These are phyloP conservation scores for Colletotrichum liaoningense DNA, from an alignment of 2,329 filamentous ascomycete species.

Conservation along the genomic window DNA sequence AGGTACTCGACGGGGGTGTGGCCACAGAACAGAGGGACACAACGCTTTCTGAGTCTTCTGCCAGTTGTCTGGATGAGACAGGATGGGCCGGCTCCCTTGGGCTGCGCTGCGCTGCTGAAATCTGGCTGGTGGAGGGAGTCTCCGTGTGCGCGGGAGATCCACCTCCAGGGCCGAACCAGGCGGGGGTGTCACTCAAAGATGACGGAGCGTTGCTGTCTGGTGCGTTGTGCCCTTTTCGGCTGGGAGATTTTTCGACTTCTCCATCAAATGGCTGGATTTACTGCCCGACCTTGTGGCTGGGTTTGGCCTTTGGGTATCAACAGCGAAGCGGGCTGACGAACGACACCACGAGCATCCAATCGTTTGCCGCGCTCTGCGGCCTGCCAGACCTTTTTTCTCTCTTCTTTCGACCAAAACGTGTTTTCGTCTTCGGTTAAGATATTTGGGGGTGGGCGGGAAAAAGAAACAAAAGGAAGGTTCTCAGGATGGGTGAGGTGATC, in stretches of 20 bases:
- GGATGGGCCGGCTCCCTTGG: conserved; percentile 19
- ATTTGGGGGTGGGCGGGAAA: conserved; percentile 1
- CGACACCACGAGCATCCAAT: conserved; percentile 20
- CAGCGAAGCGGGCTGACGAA: conserved; percentile 18
- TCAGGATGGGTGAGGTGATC: not conserved
- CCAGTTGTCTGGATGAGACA: conserved; percentile 17
- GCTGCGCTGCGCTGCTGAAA: not conserved
- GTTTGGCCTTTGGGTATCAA: conserved; percentile 38
- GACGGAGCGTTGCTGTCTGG: conserved; percentile 26
- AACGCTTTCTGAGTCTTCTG: not conserved
- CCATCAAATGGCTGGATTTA: conserved; percentile 21
- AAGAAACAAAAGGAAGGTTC: not conserved
- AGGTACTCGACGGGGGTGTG: conserved; percentile 4
- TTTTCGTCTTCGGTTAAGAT: not conserved
- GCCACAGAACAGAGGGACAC: not conserved
- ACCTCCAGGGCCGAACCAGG: conserved; percentile 30
- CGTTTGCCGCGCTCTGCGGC: conserved; percentile 7
- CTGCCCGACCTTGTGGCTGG: conserved; percentile 29
- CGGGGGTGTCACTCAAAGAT: conserved; percentile 17
- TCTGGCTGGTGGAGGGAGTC: conserved; percentile 8
- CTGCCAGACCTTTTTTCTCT: not conserved
- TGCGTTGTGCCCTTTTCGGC: conserved; percentile 26
- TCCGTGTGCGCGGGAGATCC: conserved; percentile 25
- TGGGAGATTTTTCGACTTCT: not conserved
- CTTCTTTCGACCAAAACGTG: not conserved